phyloP scores from a whole-genome alignment of 75 land plant species.

The Adiantum capillusveneris region DNA sequence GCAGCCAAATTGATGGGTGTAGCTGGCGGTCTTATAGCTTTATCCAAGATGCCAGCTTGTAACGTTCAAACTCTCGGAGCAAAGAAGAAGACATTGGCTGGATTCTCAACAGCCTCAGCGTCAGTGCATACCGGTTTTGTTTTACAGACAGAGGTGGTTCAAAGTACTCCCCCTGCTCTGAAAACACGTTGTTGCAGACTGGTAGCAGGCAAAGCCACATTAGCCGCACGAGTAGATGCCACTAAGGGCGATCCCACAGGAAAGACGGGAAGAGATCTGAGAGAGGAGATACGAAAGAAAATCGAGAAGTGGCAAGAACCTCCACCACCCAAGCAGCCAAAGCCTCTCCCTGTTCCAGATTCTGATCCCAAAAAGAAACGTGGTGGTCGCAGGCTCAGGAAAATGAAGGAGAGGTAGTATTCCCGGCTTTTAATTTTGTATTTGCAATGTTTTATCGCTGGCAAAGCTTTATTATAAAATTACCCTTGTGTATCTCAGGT shows the following conservation, averaged over 20 bases:
- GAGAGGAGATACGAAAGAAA: constrained; percentile 75
- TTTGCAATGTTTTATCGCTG: background rate
- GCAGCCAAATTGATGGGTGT: constrained; percentile 98
- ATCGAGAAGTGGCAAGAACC: constrained; percentile 99
- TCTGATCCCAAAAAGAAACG: constrained; percentile 97
- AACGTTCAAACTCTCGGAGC: constrained; percentile 85
- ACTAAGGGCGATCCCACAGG: constrained; percentile 87
- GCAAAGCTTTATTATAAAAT: background rate
- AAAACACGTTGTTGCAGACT: constrained; percentile 80
- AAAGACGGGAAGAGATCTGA: constrained; percentile 61
- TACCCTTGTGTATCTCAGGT: constrained; percentile 29
- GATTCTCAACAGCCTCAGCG: constrained; percentile 75
- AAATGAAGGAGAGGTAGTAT: constrained; percentile 89
- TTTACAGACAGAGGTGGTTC: constrained; percentile 89
- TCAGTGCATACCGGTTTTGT: constrained; percentile 79
- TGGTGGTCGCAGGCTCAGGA: constrained; percentile 90
- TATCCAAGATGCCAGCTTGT: constrained; percentile 96
- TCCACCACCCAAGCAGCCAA: constrained; percentile 93
- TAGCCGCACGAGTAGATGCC: constrained; percentile 88
- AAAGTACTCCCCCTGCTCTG: constrained; percentile 83
- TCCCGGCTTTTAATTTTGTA: background rate
- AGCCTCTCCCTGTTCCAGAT: constrained; percentile 97
- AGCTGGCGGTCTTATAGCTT: constrained; percentile 78
- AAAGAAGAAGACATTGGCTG: constrained; percentile 79
- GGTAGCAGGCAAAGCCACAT: constrained; percentile 81